Base-by-base conservation (phyloP, 345 rosid genomes). In the Cardamine chenopodiifolia region DNA sequence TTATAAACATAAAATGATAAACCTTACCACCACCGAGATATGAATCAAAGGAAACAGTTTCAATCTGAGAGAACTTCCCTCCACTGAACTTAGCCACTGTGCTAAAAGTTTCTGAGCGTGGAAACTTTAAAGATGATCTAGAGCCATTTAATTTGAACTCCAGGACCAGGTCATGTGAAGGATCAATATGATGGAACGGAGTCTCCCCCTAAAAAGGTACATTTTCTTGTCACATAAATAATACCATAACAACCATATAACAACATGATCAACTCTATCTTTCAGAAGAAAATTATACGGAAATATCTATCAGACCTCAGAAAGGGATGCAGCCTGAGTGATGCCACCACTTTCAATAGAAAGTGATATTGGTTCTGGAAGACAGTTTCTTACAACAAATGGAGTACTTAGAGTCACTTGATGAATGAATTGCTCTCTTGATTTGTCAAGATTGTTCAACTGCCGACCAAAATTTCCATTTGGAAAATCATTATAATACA, bases 131-230 rank as follows among this genome's bases (percentile, higher is more conserved):
- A 65, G 74, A 40, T 39, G 89, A 76, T 74, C 68, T 84, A 77
- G 63, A 88, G 62, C 91, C 94, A 61, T 81, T 72, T 80, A 93
- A 23, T 72, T 70, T 79, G 84, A 93, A 82, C 83, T 83, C 86
- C 45, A 93, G 79, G 69, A 77, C 79, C 62, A 93, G 77, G 78
- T 91, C 98, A 81, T 89, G 97, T 17, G 90, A 91, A 76, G 91
- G 90, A 80, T 93, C 98, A 48, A 88, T 80, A 79, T 91, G 90
- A 87, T 91, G 90, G 78, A 91, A 91, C n/a, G 85, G 83, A 42
- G 83, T 88, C 70, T 82, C 82, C 59, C 83, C 89, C 97, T 91
- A 84, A 79, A 83, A 82, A 62, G 42, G 44, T 29, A 55, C 18
- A 49, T n/a, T 50, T 45, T 55, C 29, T 22, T 18, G 31, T 49